Base-by-base conservation (phyloP, 208 protist genomes). In the Zelonia costaricensis region DNA sequence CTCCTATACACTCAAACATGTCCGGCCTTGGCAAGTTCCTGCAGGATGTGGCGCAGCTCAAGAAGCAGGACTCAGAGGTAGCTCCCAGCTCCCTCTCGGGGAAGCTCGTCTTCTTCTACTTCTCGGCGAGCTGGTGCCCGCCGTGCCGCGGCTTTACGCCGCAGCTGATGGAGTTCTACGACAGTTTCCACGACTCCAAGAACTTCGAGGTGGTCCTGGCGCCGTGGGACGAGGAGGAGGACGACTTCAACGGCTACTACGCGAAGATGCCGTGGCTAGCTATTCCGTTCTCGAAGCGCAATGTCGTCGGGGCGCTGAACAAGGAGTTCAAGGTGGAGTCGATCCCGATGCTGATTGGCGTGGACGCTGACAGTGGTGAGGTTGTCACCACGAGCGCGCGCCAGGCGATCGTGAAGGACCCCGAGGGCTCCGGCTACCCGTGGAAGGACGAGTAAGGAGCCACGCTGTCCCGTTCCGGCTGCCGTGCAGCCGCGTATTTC, bases 91-190 rank as follows among this genome's bases (percentile, higher is more conserved):
- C 61, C 18, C 42, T 42, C 27, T 70, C 76, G 18, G 79, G 78
- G 8, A 91, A 94, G 72, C 70, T 62, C 2, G 84, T 92, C 1
- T 86, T 92, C 48, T 80, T 94, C 51, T 97, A 97, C 80, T 97
- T 96, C 71, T 89, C 81, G 31, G 93, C 93, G 30, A 92, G 89
- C 65, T 97, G 93, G 93, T 97, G 94, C 80, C 92, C 92, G 12
- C 94, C 94, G 40, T 97, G 94, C 86, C 84, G 90, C 45, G 76
- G 72, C 49, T 97, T 97, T 74, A 97, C 93, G 12, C 93, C 93
- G 12, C 61, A 71, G 49, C 86, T 97, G 20, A 62, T 62, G 15
- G 84, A 91, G 35, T 91, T 93, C 63, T 97, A 97, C 62, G 58
- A 89, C 22, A 82, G 85, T 40, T 69, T 76, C 70, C 60, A 77